Evolutionary conservation across 2,329 filamentous ascomycete species (phyloP).

Genomic region (Decorospora gaudefroyi): DNA sequence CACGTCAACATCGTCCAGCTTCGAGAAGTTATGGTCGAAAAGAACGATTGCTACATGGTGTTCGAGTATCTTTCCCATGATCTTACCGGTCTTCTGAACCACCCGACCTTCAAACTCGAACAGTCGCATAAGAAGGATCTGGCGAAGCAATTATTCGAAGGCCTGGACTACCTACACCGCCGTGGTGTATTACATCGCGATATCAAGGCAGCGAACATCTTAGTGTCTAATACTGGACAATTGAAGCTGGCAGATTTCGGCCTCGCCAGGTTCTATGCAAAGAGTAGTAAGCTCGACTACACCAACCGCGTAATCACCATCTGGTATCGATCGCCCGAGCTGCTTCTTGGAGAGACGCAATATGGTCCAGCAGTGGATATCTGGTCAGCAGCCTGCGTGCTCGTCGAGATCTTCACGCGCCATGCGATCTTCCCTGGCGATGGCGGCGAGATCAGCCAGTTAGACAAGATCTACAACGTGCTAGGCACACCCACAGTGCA

Average conservation of each 20-base stretch:
- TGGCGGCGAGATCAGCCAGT: slow-evolving; percentile 90
- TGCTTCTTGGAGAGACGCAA: slow-evolving; percentile 89
- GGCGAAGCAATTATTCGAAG: slow-evolving; percentile 89
- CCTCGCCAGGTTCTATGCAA: slow-evolving; percentile 92
- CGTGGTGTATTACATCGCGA: slow-evolving; percentile 94
- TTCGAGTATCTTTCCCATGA: slow-evolving; percentile 98
- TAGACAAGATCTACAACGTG: slow-evolving; percentile 94
- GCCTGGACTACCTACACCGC: slow-evolving; percentile 88
- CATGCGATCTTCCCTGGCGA: slow-evolving; percentile 95
- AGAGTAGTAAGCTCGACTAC: slow-evolving; percentile 88
- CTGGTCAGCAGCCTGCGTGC: slow-evolving; percentile 96
- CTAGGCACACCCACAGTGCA: slow-evolving; percentile 82
- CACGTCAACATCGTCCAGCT: slow-evolving; percentile 82
- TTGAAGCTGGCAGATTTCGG: slow-evolving; percentile 96
- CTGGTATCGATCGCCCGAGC: slow-evolving; percentile 95
- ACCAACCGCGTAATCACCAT: slow-evolving; percentile 99
- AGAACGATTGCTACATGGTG: slow-evolving; percentile 99
- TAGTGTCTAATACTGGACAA: slow-evolving; percentile 86
- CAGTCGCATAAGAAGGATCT: slow-evolving; percentile 89
- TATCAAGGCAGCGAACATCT: slow-evolving; percentile 97
- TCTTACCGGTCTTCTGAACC: slow-evolving; percentile 90
- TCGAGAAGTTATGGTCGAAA: slow-evolving; percentile 95
- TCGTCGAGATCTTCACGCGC: slow-evolving; percentile 93
- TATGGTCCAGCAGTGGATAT: slow-evolving; percentile 97
- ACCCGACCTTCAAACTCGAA: slow-evolving; percentile 86